Percentiles rank a stretch among this genome's conserved stretches.
Evolutionary conservation across 2,329 filamentous ascomycete genomes (phyloP).

Genomic region (Trichoderma sp.): DNA sequence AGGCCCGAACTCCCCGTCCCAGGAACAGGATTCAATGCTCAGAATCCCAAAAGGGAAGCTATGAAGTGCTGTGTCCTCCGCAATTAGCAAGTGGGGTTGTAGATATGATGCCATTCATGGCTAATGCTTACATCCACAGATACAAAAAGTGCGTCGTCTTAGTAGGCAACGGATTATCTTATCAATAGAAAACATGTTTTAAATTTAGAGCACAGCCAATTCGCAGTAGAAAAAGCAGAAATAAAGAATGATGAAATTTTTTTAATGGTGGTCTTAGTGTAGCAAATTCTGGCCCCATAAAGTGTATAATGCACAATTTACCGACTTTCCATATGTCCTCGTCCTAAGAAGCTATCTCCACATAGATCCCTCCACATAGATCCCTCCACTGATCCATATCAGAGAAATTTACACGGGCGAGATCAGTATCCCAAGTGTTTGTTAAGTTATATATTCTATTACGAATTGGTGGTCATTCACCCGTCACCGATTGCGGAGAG

Average conservation of each 20-base stretch:
- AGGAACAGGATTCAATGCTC: not conserved
- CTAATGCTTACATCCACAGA: not conserved
- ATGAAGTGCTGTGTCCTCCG: not conserved
- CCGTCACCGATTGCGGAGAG: not conserved
- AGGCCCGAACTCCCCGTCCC: not conserved
- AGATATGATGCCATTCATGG: not conserved
- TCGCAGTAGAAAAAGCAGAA: not conserved
- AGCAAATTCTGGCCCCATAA: not conserved
- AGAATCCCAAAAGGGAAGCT: not conserved
- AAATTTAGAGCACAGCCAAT: not conserved
- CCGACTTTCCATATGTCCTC: not conserved
- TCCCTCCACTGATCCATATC: not conserved
- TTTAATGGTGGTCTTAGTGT: not conserved
- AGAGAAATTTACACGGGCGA: not conserved
- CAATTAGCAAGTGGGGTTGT: not conserved
- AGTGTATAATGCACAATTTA: not conserved
- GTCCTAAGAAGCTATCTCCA: not conserved
- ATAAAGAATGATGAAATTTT: not conserved
- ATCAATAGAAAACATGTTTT: not conserved
- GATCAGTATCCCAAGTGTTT: not conserved
- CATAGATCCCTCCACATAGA: not conserved
- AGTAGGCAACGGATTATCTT: not conserved
- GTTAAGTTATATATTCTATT: not conserved
- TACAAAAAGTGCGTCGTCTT: not conserved
- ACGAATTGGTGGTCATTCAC: not conserved